Conservation (phyloP, 2,329 filamentous ascomycete genomes). For the Colletotrichum incanum region DNA sequence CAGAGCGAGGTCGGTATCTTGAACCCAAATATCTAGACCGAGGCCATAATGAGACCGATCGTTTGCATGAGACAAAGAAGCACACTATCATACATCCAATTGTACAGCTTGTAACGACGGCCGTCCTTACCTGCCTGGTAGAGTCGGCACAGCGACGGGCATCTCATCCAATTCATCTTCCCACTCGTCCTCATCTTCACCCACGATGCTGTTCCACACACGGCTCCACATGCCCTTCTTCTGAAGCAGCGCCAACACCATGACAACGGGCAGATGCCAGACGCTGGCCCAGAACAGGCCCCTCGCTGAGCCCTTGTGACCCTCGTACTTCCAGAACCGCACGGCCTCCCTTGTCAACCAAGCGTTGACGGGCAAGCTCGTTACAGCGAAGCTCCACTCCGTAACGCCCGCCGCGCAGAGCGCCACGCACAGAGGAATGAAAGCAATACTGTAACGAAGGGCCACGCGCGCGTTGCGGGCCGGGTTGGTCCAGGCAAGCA, state of each 20-base stretch:
- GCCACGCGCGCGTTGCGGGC: conserved; percentile 89
- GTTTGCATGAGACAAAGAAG: conserved; percentile 12
- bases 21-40: conserved; percentile 17
- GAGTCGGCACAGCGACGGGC: conserved; percentile 42
- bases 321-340: conserved; percentile 84
- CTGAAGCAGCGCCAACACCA: conserved; percentile 91
- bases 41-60: background rate
- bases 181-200: conserved; percentile 65
- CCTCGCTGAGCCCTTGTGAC: conserved; percentile 84
- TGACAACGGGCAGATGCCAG: conserved; percentile 91
- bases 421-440: conserved; percentile 88
- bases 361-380: conserved; percentile 85
- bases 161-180: conserved; percentile 71
- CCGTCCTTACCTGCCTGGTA: conserved; percentile 20
- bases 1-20: conserved; percentile 11
- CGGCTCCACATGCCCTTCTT: conserved; percentile 94
- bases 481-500: conserved; percentile 91
- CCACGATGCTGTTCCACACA: conserved; percentile 80
- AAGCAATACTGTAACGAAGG: conserved; percentile 86
- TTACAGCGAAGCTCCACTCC: conserved; percentile 86
- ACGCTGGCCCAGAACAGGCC: conserved; percentile 97
- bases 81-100: conserved; percentile 36
- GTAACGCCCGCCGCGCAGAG: conserved; percentile 87
- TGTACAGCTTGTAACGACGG: background rate
- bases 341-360: conserved; percentile 89